Base-by-base conservation (phyloP, 2,329 filamentous ascomycete genomes). In the Colletotrichum spaethianum region DNA sequence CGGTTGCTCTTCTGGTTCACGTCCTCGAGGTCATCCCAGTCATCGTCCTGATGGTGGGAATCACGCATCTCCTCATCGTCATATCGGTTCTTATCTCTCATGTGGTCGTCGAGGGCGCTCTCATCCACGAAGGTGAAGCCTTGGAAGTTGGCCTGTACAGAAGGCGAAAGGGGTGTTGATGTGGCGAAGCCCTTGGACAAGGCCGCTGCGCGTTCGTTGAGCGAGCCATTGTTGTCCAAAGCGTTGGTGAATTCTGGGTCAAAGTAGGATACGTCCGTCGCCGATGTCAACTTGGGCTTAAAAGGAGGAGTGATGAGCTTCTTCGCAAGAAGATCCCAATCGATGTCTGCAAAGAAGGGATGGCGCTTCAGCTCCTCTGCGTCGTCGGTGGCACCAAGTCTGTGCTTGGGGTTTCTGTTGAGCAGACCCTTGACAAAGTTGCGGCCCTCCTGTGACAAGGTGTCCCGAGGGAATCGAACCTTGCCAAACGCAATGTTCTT, bases 401-500 rank as follows among this genome's bases (percentile, higher is more conserved):
- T 92, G 82, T 99, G 96, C 83, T 95, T 97, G 59, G 96, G 96
- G 81, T 99, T 99, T 79, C 96, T 92, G 85, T 99, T 99, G 67
- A 99, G 89, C 74, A 99, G 86, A 26, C 96, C 96, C 86, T 99
- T 99, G 79, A 99, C 96, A 78, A 99, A 99, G 83, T 98, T 98
- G 71, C 96, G 91, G 71, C 96, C 96, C 82, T 99, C 96, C 50
- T 95, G 93, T 73, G 95, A 98, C 40, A 99, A 86, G 1, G 96
- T 97, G 82, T 99, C 96, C 75, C 95, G 91, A 9, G 96, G 96
- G 82, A 99, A 99, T 73, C 96, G 90, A 70, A 99, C 96, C 81
- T 99, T 99, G 80, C 96, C 96, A 79, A 99, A 99, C 0, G 96
- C 96, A 80, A 99, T 99, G 85, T 99, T 99, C 87, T 99, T 99